Percentiles rank a stretch among this genome's conserved stretches.
These are phyloP conservation scores for Chrysosporium queenslandicum DNA, from an alignment of 2,329 filamentous ascomycete species.

Conservation along the genomic window DNA sequence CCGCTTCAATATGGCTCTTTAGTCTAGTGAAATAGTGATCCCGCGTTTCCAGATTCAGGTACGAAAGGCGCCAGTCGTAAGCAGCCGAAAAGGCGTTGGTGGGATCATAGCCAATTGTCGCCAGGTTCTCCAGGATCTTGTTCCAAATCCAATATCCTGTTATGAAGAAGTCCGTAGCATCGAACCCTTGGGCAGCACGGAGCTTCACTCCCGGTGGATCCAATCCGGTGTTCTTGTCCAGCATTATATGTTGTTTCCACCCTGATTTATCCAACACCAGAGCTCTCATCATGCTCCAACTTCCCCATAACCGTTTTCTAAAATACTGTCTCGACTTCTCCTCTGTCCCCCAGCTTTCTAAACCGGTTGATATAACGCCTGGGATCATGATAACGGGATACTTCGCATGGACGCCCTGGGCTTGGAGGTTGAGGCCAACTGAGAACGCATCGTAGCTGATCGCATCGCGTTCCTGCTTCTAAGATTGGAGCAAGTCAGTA, in stretches of 20 bases:
- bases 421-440: slow-evolving; percentile 70
- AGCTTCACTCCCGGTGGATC: slow-evolving; percentile 87
- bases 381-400: slow-evolving; percentile 96
- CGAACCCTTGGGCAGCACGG: slow-evolving; percentile 88
- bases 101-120: slow-evolving; percentile 91
- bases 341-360: slow-evolving; percentile 93
- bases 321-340: slow-evolving; percentile 83
- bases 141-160: slow-evolving; percentile 97
- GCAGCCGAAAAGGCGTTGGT: slow-evolving; percentile 57
- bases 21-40: slow-evolving; percentile 91
- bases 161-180: slow-evolving; percentile 82
- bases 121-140: slow-evolving; percentile 94
- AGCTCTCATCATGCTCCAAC: slow-evolving; percentile 97
- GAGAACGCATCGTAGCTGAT: slow-evolving; percentile 91
- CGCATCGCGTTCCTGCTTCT: slow-evolving; percentile 75
- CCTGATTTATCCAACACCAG: slow-evolving; percentile 83
- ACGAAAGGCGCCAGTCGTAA: slow-evolving; percentile 90
- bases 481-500: slow-evolving; percentile 8
- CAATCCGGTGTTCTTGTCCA: slow-evolving; percentile 81
- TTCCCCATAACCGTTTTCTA: slow-evolving; percentile 88
- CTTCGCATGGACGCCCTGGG: slow-evolving; percentile 68
- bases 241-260: slow-evolving; percentile 96
- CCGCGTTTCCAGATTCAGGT: slow-evolving; percentile 74
- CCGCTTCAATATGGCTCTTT: slow-evolving; percentile 82
- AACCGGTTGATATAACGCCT: slow-evolving; percentile 90